Evolutionary conservation across 108 stramenopile species (phyloP).

Genomic region (Tribonema minus): DNA sequence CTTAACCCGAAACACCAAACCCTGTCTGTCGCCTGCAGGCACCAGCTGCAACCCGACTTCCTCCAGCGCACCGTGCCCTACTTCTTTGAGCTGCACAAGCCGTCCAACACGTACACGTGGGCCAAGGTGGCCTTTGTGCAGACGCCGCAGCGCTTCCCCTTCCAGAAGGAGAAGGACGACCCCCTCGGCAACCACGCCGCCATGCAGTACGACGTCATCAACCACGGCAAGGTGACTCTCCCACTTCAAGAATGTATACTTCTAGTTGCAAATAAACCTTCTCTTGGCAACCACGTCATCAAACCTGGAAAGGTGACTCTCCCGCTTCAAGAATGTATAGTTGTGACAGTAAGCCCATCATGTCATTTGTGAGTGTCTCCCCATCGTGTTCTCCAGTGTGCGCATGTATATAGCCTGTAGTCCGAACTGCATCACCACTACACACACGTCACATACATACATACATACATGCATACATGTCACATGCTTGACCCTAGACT

Average conservation of each 20-base stretch:
- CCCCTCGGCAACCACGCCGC: constrained; percentile 35
- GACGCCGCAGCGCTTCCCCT: constrained; percentile 30
- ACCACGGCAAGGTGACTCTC: not conserved
- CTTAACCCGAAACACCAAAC: not conserved
- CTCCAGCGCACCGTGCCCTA: constrained; percentile 37
- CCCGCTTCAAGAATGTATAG: too few relatives aligned
- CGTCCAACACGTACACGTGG: constrained; percentile 18
- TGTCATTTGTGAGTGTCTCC: too few relatives aligned
- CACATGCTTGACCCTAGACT: too few relatives aligned
- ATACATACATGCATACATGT: too few relatives aligned
- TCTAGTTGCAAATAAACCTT: not conserved
- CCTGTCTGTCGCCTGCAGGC: constrained; percentile 9
- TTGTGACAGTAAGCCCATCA: too few relatives aligned
- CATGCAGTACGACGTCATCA: not conserved
- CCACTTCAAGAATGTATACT: too few relatives aligned
- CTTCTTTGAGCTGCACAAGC: constrained; percentile 29
- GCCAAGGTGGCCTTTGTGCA: constrained; percentile 28
- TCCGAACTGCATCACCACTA: too few relatives aligned
- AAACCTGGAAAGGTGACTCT: not conserved
- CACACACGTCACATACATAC: too few relatives aligned
- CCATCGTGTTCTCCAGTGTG: too few relatives aligned
- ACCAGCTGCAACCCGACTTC: constrained; percentile 38
- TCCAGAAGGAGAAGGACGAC: too few relatives aligned
- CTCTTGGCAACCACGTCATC: not conserved
- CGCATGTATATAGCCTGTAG: too few relatives aligned